Base-by-base conservation (phyloP, 2,329 filamentous ascomycete genomes). In the Raffaelea ambrosiae region DNA sequence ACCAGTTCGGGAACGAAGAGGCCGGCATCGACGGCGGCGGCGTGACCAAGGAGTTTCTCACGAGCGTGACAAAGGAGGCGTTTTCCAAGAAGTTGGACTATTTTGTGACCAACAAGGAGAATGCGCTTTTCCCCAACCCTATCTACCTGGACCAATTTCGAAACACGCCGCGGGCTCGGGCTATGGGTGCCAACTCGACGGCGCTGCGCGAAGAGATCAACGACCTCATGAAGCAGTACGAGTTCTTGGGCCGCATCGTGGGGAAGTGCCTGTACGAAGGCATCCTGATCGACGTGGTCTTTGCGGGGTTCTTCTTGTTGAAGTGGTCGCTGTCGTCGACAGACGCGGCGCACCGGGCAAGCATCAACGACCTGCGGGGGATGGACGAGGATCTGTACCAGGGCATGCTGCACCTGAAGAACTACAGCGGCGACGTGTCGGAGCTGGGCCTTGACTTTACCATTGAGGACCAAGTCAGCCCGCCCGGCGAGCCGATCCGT, bases 241-340 rank as follows among this genome's bases (percentile, higher is more conserved):
- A 97, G 60, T 98, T 98, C 55, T 72, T 97, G 0, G 93, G 93
- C 1, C 84, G 93, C 3, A 79, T 98, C 23, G 83, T 98, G 22
- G 93, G 93, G 11, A 98, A 98, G 63, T 98, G 93, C 65, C 73
- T 98, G 59, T 98, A 98, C 61, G 93, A 98, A 67, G 90, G 90
- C 1, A 97, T 98, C 40, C 74, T 98, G 3, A 83, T 97, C 42
- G 90, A 98, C 64, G 83, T 96, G 51, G 81, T 81, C 44, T 98
- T 98, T 69, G 90, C 91, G 1, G 84, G 87, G 0, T 98, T 98
- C 69, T 98, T 98, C 67, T 76, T 98, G 7, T 77, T 95, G 51
- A 96, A 97, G 63, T 98, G 93, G 93, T 81, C 89, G 3, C 76
- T 91, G 46, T 83, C 84, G 81, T 62, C 61, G 16, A 60, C 61